A percentile compares a stretch with the other conserved stretches of the same genome.
Conservation (phyloP, 73 alveolate species). For the Uronychia setigera region DNA sequence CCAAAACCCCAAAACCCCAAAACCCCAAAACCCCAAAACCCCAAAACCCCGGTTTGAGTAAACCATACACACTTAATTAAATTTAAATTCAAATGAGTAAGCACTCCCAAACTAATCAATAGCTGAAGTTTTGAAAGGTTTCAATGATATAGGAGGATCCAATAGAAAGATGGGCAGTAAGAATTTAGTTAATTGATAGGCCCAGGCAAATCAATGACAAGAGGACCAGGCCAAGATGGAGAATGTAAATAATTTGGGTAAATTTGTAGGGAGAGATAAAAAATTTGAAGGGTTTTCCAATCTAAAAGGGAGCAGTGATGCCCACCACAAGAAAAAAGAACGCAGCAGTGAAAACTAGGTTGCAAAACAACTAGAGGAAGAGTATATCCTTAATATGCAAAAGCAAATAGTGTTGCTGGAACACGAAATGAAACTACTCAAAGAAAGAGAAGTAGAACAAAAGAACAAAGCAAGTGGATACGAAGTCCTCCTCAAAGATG, state of each 20-base stretch:
- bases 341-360: conserved; percentile 17
- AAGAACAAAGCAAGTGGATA: conserved; percentile 82
- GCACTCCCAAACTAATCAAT: too few relatives aligned
- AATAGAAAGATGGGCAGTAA: too few relatives aligned
- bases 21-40: too few relatives aligned
- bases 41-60: too few relatives aligned
- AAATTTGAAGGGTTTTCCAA: conserved; percentile 68
- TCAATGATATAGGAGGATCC: too few relatives aligned
- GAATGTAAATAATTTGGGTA: not conserved
- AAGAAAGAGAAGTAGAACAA: conserved; percentile 84
- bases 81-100: too few relatives aligned
- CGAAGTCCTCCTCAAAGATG: conserved; percentile 82
- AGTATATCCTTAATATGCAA: conserved; percentile 77
- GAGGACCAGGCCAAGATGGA: not conserved
- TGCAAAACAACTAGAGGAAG: conserved; percentile 70
- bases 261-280: conserved; percentile 32
- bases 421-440: conserved; percentile 80
- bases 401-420: conserved; percentile 79
- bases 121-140: too few relatives aligned
- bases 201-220: too few relatives aligned
- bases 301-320: conserved; percentile 37
- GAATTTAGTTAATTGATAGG: too few relatives aligned
- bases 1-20: too few relatives aligned
- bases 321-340: conserved; percentile 19
- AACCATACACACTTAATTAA: too few relatives aligned